phyloP scores from a whole-genome alignment of 139 green algal genomes.

The Closterium sp. region DNA sequence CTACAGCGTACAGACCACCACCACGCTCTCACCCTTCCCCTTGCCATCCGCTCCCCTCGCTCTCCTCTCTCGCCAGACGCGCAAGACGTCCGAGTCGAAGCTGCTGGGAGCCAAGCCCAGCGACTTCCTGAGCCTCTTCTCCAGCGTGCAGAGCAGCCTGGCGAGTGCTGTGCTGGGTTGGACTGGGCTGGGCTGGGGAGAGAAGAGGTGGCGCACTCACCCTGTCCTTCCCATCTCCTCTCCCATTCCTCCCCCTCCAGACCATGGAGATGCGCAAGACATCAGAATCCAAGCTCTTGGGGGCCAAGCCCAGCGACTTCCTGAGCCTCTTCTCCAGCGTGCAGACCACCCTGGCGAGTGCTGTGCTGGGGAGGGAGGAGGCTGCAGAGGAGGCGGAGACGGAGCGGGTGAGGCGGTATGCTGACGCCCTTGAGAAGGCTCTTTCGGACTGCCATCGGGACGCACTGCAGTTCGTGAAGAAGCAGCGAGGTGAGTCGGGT shows the following conservation, averaged over 20 bases:
- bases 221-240: background rate
- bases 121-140: background rate
- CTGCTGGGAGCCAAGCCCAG: background rate
- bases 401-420: background rate
- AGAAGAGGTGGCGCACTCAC: too few species aligned
- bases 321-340: background rate
- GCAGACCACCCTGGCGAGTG: background rate
- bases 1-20: background rate
- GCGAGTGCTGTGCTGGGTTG: too few species aligned
- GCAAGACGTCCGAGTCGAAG: background rate
- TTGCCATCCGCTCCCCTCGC: background rate
- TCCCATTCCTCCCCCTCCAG: background rate
- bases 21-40: background rate
- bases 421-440: background rate
- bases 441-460: background rate
- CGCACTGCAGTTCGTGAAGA: background rate
- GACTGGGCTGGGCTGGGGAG: too few species aligned
- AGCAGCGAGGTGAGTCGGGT: too few species aligned
- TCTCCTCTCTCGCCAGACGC: background rate
- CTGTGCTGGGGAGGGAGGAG: background rate
- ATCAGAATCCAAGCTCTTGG: background rate
- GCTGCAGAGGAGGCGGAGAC: background rate
- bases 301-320: background rate
- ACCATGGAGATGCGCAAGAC: background rate
- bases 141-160: background rate